phyloP scores from a whole-genome alignment of 768 basidiomycete species.

The Naganishia randhawae region DNA sequence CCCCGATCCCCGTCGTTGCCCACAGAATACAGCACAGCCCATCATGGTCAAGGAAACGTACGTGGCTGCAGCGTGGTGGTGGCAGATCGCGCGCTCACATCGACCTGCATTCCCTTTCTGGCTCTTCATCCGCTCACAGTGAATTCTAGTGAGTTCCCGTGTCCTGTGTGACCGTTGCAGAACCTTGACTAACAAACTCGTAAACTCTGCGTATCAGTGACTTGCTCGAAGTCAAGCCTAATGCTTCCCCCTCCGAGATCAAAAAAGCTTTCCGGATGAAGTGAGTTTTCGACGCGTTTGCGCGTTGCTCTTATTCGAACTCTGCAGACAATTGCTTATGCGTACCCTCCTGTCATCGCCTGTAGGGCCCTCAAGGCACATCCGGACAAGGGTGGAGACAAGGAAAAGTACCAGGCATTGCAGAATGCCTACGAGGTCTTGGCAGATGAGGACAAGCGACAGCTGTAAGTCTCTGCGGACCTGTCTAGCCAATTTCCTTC shows the following conservation, averaged over 20 bases:
- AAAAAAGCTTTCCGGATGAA: slow-evolving; percentile 67
- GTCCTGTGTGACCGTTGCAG: not conserved
- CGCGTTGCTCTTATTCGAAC: no score
- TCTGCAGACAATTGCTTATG: no score
- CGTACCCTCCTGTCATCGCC: no score
- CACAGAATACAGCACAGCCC: not conserved
- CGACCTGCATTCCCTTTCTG: not conserved
- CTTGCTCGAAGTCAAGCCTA: slow-evolving; percentile 76
- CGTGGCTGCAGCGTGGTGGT: slow-evolving; percentile 15
- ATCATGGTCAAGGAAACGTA: slow-evolving; percentile 47
- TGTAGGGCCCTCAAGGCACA: slow-evolving; percentile 81
- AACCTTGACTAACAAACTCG: not conserved
- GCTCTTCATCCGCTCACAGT: slow-evolving; percentile 29
- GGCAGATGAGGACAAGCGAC: slow-evolving; percentile 58
- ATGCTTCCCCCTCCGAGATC: slow-evolving; percentile 74
- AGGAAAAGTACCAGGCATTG: slow-evolving; percentile 80
- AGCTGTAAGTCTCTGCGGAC: slow-evolving; percentile 58
- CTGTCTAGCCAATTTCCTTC: not conserved
- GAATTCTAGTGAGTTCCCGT: slow-evolving; percentile 45
- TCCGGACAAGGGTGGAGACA: slow-evolving; percentile 76
- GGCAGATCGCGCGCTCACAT: not conserved
- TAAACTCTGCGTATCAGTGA: slow-evolving; percentile 56
- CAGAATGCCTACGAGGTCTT: slow-evolving; percentile 63
- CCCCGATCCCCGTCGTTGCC: slow-evolving; percentile 4
- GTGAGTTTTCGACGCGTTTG: slow-evolving; percentile 45